A percentile compares a stretch with the other conserved stretches of the same genome.
These are phyloP conservation scores for Ramularia endophylla DNA, from an alignment of 2,329 filamentous ascomycete species.

Conservation along the genomic window DNA sequence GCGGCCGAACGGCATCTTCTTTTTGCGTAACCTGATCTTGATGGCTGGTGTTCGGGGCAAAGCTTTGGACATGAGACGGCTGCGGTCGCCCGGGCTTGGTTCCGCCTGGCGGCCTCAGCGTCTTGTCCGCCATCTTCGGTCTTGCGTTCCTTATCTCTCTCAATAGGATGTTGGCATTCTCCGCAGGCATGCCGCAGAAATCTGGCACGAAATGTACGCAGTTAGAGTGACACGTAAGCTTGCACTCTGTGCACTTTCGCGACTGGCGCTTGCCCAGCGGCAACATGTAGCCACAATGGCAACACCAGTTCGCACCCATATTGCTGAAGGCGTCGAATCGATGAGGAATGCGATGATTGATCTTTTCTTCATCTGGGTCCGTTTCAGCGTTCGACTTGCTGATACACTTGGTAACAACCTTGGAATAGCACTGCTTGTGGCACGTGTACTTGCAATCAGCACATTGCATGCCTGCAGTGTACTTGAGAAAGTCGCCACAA, in stretches of 20 bases:
- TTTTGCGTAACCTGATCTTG: slow-evolving; percentile 32
- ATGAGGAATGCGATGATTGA: slow-evolving; percentile 98
- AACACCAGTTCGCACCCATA: slow-evolving; percentile 98
- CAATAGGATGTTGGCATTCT: slow-evolving; percentile 87
- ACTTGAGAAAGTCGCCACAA: slow-evolving; percentile 97
- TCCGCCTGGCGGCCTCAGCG: slow-evolving; percentile 49
- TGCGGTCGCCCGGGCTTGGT: slow-evolving; percentile 40
- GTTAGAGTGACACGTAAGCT: slow-evolving; percentile 80
- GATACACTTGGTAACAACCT: slow-evolving; percentile 98
- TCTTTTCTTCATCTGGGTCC: slow-evolving; percentile 97
- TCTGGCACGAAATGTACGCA: slow-evolving; percentile 96
- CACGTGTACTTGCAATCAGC: slow-evolving; percentile 99
- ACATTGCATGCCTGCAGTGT: slow-evolving; percentile 98
- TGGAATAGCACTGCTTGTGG: slow-evolving; percentile 93
- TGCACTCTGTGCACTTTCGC: slow-evolving; percentile 91
- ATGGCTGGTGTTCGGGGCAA: slow-evolving; percentile 26
- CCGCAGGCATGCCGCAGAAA: slow-evolving; percentile 99
- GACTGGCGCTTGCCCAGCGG: slow-evolving; percentile 94
- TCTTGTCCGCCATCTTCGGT: slow-evolving; percentile 29
- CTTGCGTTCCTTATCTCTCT: slow-evolving; percentile 62
- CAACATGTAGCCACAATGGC: slow-evolving; percentile 93
- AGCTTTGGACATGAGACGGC: slow-evolving; percentile 34
- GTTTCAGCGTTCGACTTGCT: slow-evolving; percentile 99
- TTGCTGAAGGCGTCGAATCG: slow-evolving; percentile 96
- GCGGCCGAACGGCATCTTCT: slow-evolving; percentile 18